These are phyloP conservation scores for Claviceps pazoutovae DNA, from an alignment of 2,329 filamentous ascomycete genomes.

Conservation along the genomic window DNA sequence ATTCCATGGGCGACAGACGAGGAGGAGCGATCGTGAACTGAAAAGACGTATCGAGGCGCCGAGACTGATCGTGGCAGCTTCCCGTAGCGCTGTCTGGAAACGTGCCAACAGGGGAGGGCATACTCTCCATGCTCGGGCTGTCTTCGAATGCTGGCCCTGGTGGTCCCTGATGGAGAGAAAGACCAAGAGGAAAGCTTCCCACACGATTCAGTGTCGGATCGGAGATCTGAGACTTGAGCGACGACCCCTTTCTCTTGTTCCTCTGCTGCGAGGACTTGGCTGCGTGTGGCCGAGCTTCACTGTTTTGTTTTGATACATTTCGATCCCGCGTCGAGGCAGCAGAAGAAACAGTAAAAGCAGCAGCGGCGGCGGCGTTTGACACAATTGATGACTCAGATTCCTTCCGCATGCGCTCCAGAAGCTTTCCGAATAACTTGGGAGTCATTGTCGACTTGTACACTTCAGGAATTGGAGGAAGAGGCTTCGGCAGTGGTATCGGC, in stretches of 20 bases:
- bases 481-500: conserved; percentile 1
- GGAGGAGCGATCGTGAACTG: conserved; percentile 8
- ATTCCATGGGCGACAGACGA: conserved; percentile 27
- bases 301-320: not conserved
- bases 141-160: not conserved
- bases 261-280: not conserved
- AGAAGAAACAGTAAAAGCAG: not conserved
- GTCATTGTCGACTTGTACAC: conserved; percentile 11
- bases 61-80: too few species aligned
- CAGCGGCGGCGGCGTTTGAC: not conserved
- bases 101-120: not conserved
- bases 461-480: conserved; percentile 21
- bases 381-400: conserved; percentile 7
- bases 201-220: conserved; percentile 9
- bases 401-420: conserved; percentile 16
- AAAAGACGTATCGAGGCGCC: not conserved
- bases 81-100: too few species aligned
- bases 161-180: not conserved
- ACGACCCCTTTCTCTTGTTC: conserved; percentile 6
- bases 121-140: not conserved
- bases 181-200: not conserved
- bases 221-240: conserved; percentile 14
- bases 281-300: not conserved
- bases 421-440: conserved; percentile 13
- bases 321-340: not conserved